phyloP scores from a whole-genome alignment of 2,329 filamentous ascomycete species.

The Westerdykella ornata region DNA sequence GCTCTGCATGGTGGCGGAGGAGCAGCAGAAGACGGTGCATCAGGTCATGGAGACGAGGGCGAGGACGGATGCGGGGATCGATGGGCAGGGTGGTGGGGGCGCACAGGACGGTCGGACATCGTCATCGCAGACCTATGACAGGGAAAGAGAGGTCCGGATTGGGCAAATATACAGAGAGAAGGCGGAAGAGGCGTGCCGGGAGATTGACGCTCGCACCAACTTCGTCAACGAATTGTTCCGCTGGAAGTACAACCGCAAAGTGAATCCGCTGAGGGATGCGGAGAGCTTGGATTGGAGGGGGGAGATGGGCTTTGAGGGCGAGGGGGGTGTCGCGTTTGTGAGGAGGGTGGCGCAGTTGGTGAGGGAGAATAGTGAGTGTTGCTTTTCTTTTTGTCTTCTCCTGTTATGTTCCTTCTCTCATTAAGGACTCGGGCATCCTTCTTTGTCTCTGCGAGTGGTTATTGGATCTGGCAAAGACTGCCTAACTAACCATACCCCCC shows the following conservation, averaged over 20 bases:
- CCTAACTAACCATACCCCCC: slow-evolving; percentile 7
- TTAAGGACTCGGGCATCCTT: not conserved
- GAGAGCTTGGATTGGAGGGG: slow-evolving; percentile 36
- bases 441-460: not conserved
- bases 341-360: slow-evolving; percentile 34
- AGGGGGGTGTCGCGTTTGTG: slow-evolving; percentile 33
- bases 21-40: slow-evolving; percentile 43
- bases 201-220: slow-evolving; percentile 42
- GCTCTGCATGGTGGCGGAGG: slow-evolving; percentile 45
- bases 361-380: slow-evolving; percentile 38
- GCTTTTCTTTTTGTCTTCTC: not conserved
- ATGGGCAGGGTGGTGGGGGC: slow-evolving; percentile 2
- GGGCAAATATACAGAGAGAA: slow-evolving; percentile 14
- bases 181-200: slow-evolving; percentile 37
- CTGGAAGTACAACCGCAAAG: slow-evolving; percentile 44
- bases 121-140: no score
- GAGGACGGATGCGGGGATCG: slow-evolving; percentile 15
- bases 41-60: slow-evolving; percentile 39
- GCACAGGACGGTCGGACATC: no score
- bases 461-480: not conserved
- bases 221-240: slow-evolving; percentile 44
- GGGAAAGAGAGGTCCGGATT: no score
- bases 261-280: slow-evolving; percentile 33
- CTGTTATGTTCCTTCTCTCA: slow-evolving; percentile 2
- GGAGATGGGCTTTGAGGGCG: slow-evolving; percentile 31